Conservation (phyloP, 2,329 filamentous ascomycete genomes). For the Cercospora janseana region DNA sequence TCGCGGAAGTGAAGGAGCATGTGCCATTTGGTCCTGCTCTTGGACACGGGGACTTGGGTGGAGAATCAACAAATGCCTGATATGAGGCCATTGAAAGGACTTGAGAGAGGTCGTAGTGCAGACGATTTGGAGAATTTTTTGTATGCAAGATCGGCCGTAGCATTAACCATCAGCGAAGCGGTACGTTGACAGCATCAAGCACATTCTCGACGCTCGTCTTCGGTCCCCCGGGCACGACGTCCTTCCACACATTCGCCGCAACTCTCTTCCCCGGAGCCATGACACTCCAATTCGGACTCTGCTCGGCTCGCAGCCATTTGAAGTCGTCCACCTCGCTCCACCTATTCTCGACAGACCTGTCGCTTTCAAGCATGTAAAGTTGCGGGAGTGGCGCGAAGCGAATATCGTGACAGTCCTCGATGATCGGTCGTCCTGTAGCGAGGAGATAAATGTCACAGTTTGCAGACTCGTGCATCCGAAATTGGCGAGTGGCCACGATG, state of each 20-base stretch:
- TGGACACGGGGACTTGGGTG: no score
- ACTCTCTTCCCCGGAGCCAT: constrained; percentile 55
- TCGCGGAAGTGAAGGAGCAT: no score
- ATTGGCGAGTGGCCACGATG: constrained; percentile 78
- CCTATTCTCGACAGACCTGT: constrained; percentile 54
- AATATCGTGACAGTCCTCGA: constrained; percentile 79
- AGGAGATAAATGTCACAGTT: constrained; percentile 81
- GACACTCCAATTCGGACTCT: constrained; percentile 83
- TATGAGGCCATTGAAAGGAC: no score
- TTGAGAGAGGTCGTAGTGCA: no score
- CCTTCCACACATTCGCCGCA: constrained; percentile 59
- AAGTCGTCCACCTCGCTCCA: constrained; percentile 96
- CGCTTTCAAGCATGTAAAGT: constrained; percentile 48
- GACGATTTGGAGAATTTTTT: no score
- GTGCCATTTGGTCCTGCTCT: no score
- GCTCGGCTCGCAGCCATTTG: constrained; percentile 86
- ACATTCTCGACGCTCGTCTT: constrained; percentile 65
- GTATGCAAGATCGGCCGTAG: not conserved
- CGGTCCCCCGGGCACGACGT: constrained; percentile 63
- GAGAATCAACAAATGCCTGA: no score
- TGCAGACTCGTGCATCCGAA: constrained; percentile 83
- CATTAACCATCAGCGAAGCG: not conserved
- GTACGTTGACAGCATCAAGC: constrained; percentile 45
- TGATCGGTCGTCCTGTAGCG: constrained; percentile 82
- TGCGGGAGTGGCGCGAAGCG: constrained; percentile 74